Base-by-base conservation (phyloP, 257 asterid genomes). In the Buddleja alternifolia region DNA sequence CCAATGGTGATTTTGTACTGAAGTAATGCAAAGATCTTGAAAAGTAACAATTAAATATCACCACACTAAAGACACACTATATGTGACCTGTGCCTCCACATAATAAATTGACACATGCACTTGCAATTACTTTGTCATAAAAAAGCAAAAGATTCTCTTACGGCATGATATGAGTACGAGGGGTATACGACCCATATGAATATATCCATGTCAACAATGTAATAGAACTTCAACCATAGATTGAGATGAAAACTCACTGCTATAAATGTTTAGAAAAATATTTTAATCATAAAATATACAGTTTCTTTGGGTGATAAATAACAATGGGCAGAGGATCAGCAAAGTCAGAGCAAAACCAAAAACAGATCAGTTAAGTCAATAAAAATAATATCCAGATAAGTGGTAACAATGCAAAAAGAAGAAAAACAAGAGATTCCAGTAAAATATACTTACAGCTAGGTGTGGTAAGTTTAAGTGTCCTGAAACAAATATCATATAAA, bases 381-480 rank as follows among this genome's bases (percentile, higher is more conserved):
- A 5, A 39, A 47, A 63, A 6, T 20, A 63, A 1, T 17, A 51
- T 9, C 15, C 1, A 4, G 19, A 17, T 34, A 60, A 29, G 9
- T 1, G 12, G 15, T 14, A 25, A 20, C 50, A 48, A 36, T 44
- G 50, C 52, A 37, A 41, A 24, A 67, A 19, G 34, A 53, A 62
- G 34, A 29, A n/a, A 46, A 10, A 36, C 7, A 51, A 9, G 62
- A 41, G 50, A 17, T 20, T 11, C 34, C 48, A 17, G 42, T 17
- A 10, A 34, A 37, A 52, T 72, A 46, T 56, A 86, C 96, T 88
- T 79, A 88, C 96, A 88, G 88, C 96, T 88, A 52, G 96, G 96
- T 69, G 96, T 86, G 74, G 96, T 86, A 69, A 88, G 93, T 67
- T 88, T 88, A 60, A 88, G 90, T 25, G 93, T 88, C 79, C 96